Percentiles rank a stretch among this genome's conserved stretches.
Conservation (phyloP, 1,284 basidiomycete species). For the Trametes sp. region DNA sequence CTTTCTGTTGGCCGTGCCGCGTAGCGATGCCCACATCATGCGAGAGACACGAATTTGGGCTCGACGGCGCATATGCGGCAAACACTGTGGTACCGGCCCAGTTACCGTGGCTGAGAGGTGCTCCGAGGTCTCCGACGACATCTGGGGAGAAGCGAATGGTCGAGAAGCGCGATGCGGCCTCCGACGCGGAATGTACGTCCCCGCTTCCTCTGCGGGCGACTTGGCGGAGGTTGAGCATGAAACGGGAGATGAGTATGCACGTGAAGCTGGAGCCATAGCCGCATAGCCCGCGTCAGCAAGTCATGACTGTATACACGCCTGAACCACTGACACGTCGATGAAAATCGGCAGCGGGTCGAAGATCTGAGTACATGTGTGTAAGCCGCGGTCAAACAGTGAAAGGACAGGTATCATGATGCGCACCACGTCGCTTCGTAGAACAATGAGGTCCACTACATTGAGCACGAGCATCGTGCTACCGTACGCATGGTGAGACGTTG, state of each 20-base stretch:
- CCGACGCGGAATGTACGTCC: background rate
- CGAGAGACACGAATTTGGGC: no score
- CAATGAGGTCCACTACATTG: constrained; percentile 18
- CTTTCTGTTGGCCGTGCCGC: background rate
- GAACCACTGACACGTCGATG: constrained; percentile 21
- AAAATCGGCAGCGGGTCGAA: constrained; percentile 22
- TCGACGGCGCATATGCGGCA: background rate
- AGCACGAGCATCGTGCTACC: constrained; percentile 18
- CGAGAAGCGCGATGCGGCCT: constrained; percentile 11
- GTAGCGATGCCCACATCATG: no score
- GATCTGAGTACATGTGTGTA: no score
- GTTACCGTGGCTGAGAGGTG: constrained; percentile 18
- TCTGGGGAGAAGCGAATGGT: constrained; percentile 19
- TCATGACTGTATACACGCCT: background rate
- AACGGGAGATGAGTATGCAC: constrained; percentile 26
- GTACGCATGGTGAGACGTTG: background rate
- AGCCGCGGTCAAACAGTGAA: no score
- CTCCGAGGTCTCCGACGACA: constrained; percentile 30
- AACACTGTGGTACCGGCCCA: background rate
- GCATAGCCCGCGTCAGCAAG: background rate
- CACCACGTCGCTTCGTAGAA: constrained; percentile 19
- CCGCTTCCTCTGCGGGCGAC: background rate
- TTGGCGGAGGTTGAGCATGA: constrained; percentile 31
- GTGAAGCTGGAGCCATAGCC: constrained; percentile 22
- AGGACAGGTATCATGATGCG: no score